A percentile compares a stretch with the other conserved stretches of the same genome.
These are phyloP conservation scores for Suhomyces chickasaworum DNA, from an alignment of 1,139 yeast species.

Conservation along the genomic window DNA sequence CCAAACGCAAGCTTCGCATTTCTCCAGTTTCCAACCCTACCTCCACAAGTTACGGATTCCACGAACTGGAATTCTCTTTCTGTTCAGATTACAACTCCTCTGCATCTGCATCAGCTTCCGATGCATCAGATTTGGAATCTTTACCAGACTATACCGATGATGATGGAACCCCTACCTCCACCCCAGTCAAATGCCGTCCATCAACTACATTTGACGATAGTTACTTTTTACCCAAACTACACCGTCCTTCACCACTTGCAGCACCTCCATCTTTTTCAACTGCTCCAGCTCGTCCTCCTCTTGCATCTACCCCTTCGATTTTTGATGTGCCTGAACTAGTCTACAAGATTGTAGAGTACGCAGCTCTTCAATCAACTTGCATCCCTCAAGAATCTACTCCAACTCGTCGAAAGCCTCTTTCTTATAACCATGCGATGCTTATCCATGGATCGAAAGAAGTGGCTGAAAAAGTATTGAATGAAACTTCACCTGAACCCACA, in stretches of 20 bases:
- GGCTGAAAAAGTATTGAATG: constrained; percentile 56
- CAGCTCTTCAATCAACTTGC: constrained; percentile 50
- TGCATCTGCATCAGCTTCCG: constrained; percentile 9
- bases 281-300: background rate
- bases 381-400: constrained; percentile 65
- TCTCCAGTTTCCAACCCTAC: constrained; percentile 5
- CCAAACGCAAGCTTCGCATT: constrained; percentile 16
- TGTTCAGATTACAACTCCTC: constrained; percentile 13
- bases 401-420: constrained; percentile 65
- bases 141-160: constrained; percentile 41
- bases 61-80: constrained; percentile 23
- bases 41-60: constrained; percentile 2
- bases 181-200: constrained; percentile 23
- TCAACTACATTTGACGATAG: background rate
- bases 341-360: constrained; percentile 56
- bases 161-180: constrained; percentile 32
- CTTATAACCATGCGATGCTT: constrained; percentile 55
- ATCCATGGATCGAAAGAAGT: constrained; percentile 51
- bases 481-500: constrained; percentile 6
- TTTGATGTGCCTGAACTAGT: constrained; percentile 80
- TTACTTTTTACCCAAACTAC: background rate
- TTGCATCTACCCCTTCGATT: constrained; percentile 40
- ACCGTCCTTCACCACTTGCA: background rate
- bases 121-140: constrained; percentile 37
- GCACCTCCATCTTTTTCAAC: constrained; percentile 26